Percentiles rank a stretch among this genome's conserved stretches.
Conservation (phyloP, 768 basidiomycete genomes). For the Serendipita sp. region DNA sequence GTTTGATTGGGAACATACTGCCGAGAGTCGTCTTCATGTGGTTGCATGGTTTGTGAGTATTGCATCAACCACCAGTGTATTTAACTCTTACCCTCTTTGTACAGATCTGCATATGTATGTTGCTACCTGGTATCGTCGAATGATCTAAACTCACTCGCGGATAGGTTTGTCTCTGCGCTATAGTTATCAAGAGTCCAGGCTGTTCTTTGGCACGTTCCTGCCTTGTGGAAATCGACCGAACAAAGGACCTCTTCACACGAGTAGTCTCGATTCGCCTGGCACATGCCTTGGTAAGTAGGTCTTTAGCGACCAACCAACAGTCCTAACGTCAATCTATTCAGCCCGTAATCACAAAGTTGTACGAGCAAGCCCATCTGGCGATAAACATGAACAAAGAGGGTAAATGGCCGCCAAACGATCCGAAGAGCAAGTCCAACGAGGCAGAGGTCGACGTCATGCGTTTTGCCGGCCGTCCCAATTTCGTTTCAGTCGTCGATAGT, state of each 20-base stretch:
- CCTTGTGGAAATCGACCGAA: constrained; percentile 1
- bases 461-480: neutral
- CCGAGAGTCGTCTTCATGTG: constrained; percentile 3
- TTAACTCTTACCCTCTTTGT: neutral
- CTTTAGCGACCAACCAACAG: neutral
- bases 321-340: neutral
- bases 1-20: neutral
- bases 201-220: neutral
- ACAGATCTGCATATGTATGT: constrained; percentile 1
- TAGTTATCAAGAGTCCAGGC: constrained; percentile 4
- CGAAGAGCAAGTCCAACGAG: neutral
- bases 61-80: neutral
- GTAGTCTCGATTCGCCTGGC: neutral
- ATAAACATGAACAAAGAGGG: neutral
- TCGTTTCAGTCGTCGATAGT: neutral
- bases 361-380: constrained; percentile 1
- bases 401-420: neutral
- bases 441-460: neutral
- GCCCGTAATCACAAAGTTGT: neutral
- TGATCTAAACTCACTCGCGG: neutral
- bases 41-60: constrained; percentile 2
- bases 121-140: neutral
- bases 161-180: neutral
- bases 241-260: neutral
- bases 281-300: neutral